Percentiles rank a stretch among this genome's conserved stretches.
phyloP scores from a whole-genome alignment of 2,329 filamentous ascomycete genomes.

The Cyanodermella asteris region DNA sequence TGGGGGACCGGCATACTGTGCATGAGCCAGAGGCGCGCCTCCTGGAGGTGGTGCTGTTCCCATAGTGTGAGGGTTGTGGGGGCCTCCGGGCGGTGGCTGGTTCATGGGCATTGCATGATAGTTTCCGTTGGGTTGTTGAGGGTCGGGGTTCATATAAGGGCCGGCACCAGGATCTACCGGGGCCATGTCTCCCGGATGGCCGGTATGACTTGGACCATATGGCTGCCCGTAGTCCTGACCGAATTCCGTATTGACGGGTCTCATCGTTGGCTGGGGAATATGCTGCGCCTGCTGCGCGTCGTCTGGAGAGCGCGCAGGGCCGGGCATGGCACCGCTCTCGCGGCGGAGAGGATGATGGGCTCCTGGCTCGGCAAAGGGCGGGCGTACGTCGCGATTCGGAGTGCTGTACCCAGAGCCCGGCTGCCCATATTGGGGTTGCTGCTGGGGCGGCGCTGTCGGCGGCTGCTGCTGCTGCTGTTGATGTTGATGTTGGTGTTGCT shows the following conservation, averaged over 20 bases:
- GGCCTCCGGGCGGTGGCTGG: slow-evolving; percentile 5
- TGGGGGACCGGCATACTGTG: slow-evolving; percentile 6
- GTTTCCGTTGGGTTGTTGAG: slow-evolving; percentile 2
- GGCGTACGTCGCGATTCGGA: slow-evolving; percentile 6
- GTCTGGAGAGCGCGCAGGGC: slow-evolving; percentile 6
- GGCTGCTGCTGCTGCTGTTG: slow-evolving; percentile 5
- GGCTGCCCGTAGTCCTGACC: slow-evolving; percentile 7
- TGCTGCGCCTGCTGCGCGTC: slow-evolving; percentile 6
- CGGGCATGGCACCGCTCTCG: slow-evolving; percentile 7
- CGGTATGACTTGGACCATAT: too few species aligned
- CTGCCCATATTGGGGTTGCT: slow-evolving; percentile 7
- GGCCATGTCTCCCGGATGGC: too few species aligned
- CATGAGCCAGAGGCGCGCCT: slow-evolving; percentile 4
- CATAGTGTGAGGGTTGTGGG: slow-evolving; percentile 7
- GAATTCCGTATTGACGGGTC: slow-evolving; percentile 4
- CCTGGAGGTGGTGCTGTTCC: slow-evolving; percentile 3
- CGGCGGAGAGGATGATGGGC: slow-evolving; percentile 6
- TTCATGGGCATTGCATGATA: slow-evolving; percentile 5
- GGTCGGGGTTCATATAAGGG: slow-evolving; percentile 4
- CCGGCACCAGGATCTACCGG: too few species aligned
- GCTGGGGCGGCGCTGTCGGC: slow-evolving; percentile 7
- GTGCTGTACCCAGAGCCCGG: slow-evolving; percentile 8
- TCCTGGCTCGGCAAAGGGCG: slow-evolving; percentile 5
- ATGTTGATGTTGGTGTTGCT: slow-evolving; percentile 6
- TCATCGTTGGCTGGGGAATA: slow-evolving; percentile 6